Evolutionary conservation across 2,329 filamentous ascomycete species (phyloP).

Genomic region (Penicillium sp.): DNA sequence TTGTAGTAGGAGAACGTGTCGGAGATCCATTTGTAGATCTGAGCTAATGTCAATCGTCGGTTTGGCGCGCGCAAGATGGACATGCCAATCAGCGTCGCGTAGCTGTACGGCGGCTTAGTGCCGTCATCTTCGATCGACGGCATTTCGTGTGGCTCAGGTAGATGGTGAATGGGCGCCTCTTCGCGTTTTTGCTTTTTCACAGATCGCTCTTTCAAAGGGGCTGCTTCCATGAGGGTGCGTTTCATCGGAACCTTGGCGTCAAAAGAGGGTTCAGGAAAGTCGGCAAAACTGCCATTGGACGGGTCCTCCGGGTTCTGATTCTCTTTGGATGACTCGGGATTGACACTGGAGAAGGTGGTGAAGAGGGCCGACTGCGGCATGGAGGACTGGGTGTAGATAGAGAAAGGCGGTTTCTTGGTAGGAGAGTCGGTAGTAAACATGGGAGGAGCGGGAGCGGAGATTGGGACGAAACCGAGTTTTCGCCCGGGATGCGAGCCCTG

Average conservation of each 20-base stretch:
- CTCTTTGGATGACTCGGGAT: conserved; percentile 50
- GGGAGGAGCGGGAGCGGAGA: conserved; percentile 46
- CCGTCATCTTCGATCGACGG: conserved; percentile 80
- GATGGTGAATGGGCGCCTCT: conserved; percentile 47
- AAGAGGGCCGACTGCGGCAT: conserved; percentile 49
- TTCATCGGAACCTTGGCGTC: conserved; percentile 48
- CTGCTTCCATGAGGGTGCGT: conserved; percentile 68
- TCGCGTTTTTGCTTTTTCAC: conserved; percentile 68
- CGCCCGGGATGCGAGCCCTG: conserved; percentile 56
- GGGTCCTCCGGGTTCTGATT: conserved; percentile 39
- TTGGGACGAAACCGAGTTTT: conserved; percentile 63
- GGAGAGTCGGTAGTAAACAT: conserved; percentile 50
- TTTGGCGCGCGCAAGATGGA: conserved; percentile 84
- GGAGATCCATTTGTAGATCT: conserved; percentile 99
- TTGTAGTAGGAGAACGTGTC: conserved; percentile 88
- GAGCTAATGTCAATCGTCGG: conserved; percentile 80
- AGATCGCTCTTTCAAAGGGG: conserved; percentile 67
- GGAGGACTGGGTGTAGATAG: conserved; percentile 32
- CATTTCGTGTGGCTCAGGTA: conserved; percentile 77
- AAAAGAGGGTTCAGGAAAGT: conserved; percentile 48
- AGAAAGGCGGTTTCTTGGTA: conserved; percentile 44
- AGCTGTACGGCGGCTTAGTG: conserved; percentile 85
- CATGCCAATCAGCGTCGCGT: conserved; percentile 94
- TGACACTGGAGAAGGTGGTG: conserved; percentile 49
- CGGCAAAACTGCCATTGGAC: conserved; percentile 46